These are phyloP conservation scores for Pleurotus tuber-regium DNA, from an alignment of 768 basidiomycete genomes.

Conservation along the genomic window DNA sequence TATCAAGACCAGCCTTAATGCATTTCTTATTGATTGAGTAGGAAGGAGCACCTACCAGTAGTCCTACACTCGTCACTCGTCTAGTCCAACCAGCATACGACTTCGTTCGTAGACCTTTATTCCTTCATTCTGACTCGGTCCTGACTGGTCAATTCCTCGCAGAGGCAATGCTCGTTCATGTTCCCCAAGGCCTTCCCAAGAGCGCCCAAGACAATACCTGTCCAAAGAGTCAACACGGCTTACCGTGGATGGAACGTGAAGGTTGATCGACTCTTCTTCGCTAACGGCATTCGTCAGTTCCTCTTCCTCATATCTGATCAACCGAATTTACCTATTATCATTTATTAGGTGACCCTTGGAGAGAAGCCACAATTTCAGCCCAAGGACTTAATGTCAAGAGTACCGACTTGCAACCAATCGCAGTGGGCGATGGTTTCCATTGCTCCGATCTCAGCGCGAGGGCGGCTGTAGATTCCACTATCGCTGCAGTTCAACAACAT, in stretches of 20 bases:
- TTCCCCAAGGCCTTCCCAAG: slow-evolving; percentile 63
- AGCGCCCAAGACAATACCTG: slow-evolving; percentile 47
- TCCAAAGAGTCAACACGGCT: slow-evolving; percentile 39
- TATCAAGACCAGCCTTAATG: not conserved
- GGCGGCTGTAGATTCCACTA: slow-evolving; percentile 48
- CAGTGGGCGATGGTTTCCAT: slow-evolving; percentile 63
- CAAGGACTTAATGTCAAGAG: slow-evolving; percentile 42
- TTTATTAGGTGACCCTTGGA: slow-evolving; percentile 71
- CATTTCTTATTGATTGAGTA: slow-evolving; percentile 13
- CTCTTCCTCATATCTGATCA: not conserved
- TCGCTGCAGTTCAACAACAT: slow-evolving; percentile 51
- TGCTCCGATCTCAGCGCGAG: slow-evolving; percentile 52
- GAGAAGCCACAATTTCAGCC: slow-evolving; percentile 65
- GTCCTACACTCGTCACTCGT: slow-evolving; percentile 50
- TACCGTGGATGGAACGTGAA: slow-evolving; percentile 66
- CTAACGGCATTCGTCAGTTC: slow-evolving; percentile 61
- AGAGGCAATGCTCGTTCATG: slow-evolving; percentile 72
- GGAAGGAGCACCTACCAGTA: slow-evolving; percentile 39
- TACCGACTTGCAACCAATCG: slow-evolving; percentile 55
- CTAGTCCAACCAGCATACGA: slow-evolving; percentile 55
- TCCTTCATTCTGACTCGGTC: not conserved
- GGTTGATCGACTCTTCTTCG: slow-evolving; percentile 61
- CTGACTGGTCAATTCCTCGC: not conserved
- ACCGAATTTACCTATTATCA: not conserved
- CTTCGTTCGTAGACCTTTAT: slow-evolving; percentile 34